These are phyloP conservation scores for Cardamine occulta DNA, from an alignment of 345 rosid species.

Conservation along the genomic window DNA sequence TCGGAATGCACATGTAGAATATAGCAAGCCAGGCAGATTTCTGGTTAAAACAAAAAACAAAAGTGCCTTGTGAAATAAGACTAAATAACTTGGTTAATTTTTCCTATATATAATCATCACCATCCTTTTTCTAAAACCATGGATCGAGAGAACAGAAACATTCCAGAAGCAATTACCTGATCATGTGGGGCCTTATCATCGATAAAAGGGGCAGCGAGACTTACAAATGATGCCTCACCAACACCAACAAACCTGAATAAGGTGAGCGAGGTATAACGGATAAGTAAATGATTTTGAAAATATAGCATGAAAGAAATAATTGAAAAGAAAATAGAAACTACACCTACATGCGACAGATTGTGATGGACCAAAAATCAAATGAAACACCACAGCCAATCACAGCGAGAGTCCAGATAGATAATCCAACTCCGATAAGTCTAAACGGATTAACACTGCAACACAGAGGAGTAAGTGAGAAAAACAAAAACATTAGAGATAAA, in stretches of 20 bases:
- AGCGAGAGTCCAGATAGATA: conserved; percentile 85
- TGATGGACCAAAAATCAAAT: conserved; percentile 86
- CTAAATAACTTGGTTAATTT: neutral
- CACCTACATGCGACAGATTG: conserved; percentile 83
- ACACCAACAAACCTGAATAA: conserved; percentile 88
- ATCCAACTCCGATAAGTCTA: conserved; percentile 93
- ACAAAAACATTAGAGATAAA: neutral
- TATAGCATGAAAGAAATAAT: conserved; percentile 2
- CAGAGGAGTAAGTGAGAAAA: conserved; percentile 3
- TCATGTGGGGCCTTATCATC: conserved; percentile 89
- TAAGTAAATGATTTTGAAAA: neutral
- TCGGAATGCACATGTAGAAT: conserved; percentile 96
- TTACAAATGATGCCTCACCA: conserved; percentile 97
- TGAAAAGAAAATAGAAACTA: conserved; percentile 16
- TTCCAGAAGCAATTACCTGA: conserved; percentile 57
- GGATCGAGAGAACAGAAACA: neutral
- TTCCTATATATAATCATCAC: neutral
- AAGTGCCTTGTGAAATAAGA: conserved; percentile 14
- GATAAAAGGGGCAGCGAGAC: conserved; percentile 97
- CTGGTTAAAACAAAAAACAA: conserved; percentile 50
- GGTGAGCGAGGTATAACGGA: conserved; percentile 19
- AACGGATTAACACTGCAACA: conserved; percentile 81
- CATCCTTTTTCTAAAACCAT: neutral
- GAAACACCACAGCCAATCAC: conserved; percentile 80
- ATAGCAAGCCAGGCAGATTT: conserved; percentile 87